These are phyloP conservation scores for Brettanomyces naardenensis DNA, from an alignment of 805 yeast genomes.

Conservation along the genomic window DNA sequence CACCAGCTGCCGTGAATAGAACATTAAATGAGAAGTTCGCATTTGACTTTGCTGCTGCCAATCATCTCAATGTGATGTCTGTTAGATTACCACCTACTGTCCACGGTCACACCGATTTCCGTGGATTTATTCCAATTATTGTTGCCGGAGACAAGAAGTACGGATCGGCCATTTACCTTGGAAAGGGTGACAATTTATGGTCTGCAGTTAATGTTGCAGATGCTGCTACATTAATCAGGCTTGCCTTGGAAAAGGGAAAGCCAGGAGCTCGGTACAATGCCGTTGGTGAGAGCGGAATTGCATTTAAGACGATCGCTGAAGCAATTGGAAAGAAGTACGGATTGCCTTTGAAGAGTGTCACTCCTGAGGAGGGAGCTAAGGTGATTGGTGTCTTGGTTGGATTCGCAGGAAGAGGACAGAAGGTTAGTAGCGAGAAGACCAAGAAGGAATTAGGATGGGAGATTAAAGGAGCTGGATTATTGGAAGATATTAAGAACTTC, in stretches of 20 bases:
- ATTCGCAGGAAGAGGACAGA: background rate
- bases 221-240: background rate
- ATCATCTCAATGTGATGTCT: background rate
- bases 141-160: background rate
- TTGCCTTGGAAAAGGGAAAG: background rate
- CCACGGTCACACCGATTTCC: background rate
- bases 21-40: background rate
- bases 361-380: background rate
- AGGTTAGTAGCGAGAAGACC: background rate
- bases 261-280: background rate
- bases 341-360: background rate
- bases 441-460: slow-evolving; percentile 1
- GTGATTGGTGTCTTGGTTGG: background rate
- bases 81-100: slow-evolving; percentile 1
- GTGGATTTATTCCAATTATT: background rate
- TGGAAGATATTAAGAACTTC: slow-evolving; percentile 4
- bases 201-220: background rate
- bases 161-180: background rate
- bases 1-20: background rate
- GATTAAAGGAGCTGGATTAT: background rate
- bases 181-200: background rate
- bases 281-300: background rate
- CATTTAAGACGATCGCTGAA: background rate
- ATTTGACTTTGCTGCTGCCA: background rate
- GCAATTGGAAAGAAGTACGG: slow-evolving; percentile 1